These are phyloP conservation scores for Suillus weaverae DNA, from an alignment of 768 basidiomycete species.

Conservation along the genomic window DNA sequence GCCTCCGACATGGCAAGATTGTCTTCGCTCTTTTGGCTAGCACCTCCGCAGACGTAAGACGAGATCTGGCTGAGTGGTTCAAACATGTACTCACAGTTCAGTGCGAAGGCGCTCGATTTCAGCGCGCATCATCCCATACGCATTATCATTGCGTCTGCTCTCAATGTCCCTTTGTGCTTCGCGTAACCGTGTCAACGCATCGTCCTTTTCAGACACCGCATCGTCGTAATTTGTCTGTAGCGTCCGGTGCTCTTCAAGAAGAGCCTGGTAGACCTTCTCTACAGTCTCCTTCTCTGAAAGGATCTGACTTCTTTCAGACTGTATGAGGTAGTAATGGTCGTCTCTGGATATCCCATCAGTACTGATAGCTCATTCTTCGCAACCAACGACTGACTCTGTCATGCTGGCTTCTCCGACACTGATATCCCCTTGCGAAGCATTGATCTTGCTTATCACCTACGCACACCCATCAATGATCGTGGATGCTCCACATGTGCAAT, in stretches of 20 bases:
- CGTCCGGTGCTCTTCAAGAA: conserved; percentile 73
- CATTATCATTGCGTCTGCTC: conserved; percentile 62
- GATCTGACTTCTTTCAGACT: conserved; percentile 75
- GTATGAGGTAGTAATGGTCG: conserved; percentile 86
- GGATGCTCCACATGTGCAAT: neutral
- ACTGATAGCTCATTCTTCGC: conserved; percentile 9
- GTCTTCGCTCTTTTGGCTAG: conserved; percentile 92
- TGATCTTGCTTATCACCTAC: conserved; percentile 78
- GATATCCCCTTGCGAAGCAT: conserved; percentile 45
- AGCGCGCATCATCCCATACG: conserved; percentile 71
- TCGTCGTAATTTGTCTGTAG: conserved; percentile 82
- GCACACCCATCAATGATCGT: conserved; percentile 6
- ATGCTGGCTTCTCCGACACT: conserved; percentile 59
- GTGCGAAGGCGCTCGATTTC: conserved; percentile 80
- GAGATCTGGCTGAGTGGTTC: conserved; percentile 4
- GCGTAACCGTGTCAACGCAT: conserved; percentile 61
- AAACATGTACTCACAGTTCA: conserved; percentile 70
- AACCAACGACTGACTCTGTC: conserved; percentile 66
- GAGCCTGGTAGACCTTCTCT: conserved; percentile 73
- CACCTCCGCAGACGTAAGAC: conserved; percentile 32
- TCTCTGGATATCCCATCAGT: conserved; percentile 50
- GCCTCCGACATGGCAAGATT: conserved; percentile 80
- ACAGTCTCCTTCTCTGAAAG: conserved; percentile 84
- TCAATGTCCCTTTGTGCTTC: conserved; percentile 62
- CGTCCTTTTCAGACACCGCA: conserved; percentile 73